phyloP scores from a whole-genome alignment of 176 grass and related monocot species.

The Carex kokanica region DNA sequence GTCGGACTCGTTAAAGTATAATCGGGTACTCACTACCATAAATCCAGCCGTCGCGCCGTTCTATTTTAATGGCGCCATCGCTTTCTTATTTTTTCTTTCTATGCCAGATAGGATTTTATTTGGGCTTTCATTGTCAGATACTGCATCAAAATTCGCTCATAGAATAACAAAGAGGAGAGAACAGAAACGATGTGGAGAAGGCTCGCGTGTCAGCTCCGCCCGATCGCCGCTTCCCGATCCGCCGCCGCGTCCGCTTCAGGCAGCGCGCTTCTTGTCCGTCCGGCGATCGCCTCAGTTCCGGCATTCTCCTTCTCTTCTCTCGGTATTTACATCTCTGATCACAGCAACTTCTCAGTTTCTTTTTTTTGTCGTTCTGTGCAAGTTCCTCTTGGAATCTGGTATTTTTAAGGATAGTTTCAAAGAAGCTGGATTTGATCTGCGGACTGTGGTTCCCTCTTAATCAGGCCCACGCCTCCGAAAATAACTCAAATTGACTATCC shows the following conservation, averaged over 20 bases:
- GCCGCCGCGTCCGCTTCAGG: background rate
- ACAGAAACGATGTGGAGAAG: slow-evolving; percentile 23
- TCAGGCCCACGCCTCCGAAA: background rate
- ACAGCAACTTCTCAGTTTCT: background rate
- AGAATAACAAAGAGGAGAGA: background rate
- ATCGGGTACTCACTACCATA: background rate
- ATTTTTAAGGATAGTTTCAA: background rate
- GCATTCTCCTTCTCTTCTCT: slow-evolving; percentile 21
- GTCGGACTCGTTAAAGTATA: background rate
- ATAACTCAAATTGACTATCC: background rate
- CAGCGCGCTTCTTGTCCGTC: background rate
- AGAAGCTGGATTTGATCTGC: background rate
- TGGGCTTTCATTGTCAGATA: background rate
- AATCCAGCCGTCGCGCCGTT: background rate
- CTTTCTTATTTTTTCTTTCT: background rate
- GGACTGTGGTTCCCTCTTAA: background rate
- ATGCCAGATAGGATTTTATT: background rate
- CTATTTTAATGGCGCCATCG: background rate
- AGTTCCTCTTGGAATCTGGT: background rate
- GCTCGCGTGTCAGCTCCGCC: slow-evolving; percentile 17
- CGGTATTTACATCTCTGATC: slow-evolving; percentile 5
- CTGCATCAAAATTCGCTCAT: background rate
- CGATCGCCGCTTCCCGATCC: slow-evolving; percentile 6
- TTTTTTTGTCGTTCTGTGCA: background rate
- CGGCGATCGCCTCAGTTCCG: background rate